Percentiles rank a stretch among this genome's conserved stretches.
Evolutionary conservation across 805 yeast genomes (phyloP).

Genomic region (Wilhelminamyces savonicus): DNA sequence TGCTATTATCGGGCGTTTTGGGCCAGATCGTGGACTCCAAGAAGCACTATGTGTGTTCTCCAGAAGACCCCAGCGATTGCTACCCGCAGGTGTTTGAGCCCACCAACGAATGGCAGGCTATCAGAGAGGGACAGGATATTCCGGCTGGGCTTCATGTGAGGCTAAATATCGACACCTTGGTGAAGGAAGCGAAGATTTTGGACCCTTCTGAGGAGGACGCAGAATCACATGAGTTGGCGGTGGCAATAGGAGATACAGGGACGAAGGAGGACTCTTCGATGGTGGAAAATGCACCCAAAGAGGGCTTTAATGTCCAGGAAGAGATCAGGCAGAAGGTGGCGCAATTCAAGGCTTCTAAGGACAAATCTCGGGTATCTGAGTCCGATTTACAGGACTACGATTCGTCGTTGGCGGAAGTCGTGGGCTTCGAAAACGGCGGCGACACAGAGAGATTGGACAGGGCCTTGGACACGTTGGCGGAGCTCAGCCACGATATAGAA

Average conservation of each 20-base stretch:
- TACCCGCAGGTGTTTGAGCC: constrained; percentile 64
- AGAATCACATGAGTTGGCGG: constrained; percentile 7
- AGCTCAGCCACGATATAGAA: constrained; percentile 62
- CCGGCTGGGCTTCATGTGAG: constrained; percentile 79
- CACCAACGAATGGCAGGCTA: constrained; percentile 58
- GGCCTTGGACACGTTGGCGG: constrained; percentile 43
- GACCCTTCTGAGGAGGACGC: constrained; percentile 19
- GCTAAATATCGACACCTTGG: constrained; percentile 66
- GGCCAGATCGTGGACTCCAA: no score
- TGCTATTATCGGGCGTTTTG: no score
- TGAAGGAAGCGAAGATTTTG: constrained; percentile 61
- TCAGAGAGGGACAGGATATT: constrained; percentile 65
- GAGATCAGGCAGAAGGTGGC: no score
- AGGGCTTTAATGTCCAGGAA: no score
- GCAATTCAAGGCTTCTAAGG: neutral
- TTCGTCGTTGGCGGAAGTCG: constrained; percentile 10
- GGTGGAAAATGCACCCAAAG: no score
- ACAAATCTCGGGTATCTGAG: neutral
- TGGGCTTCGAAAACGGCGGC: constrained; percentile 6
- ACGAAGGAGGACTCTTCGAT: no score
- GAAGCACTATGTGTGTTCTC: constrained; percentile 23
- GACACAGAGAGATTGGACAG: constrained; percentile 13
- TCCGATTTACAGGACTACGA: neutral
- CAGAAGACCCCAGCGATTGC: constrained; percentile 42
- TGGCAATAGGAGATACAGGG: no score